Conservation (phyloP, 1,284 basidiomycete genomes). For the Ustilago tritici region DNA sequence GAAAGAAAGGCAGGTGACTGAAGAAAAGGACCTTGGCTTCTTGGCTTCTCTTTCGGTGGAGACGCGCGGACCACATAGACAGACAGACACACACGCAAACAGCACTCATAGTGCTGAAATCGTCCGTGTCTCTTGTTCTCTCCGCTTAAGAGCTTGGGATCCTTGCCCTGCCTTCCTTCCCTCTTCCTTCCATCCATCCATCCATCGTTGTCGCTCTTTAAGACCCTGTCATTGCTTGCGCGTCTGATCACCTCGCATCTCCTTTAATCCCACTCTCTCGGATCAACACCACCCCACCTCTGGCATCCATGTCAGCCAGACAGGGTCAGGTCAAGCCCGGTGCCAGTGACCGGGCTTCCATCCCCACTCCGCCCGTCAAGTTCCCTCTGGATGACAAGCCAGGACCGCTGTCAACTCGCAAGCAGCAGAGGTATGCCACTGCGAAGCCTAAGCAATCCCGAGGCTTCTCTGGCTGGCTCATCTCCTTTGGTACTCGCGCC, state of each 20-base stretch:
- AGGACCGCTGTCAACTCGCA: slow-evolving; percentile 13
- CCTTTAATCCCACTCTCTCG: not conserved
- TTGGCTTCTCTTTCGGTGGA: slow-evolving; percentile 2
- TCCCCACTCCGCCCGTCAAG: slow-evolving; percentile 42
- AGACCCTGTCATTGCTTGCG: not conserved
- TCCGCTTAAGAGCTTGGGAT: not conserved
- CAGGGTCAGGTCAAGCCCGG: slow-evolving; percentile 29
- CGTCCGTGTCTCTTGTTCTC: not conserved
- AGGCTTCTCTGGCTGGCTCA: slow-evolving; percentile 47
- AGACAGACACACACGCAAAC: not conserved
- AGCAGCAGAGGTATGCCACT: not conserved
- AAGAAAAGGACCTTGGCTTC: not conserved
- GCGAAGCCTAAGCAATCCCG: slow-evolving; percentile 14
- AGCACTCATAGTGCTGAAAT: not conserved
- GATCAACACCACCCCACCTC: not conserved
- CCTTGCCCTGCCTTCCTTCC: slow-evolving; percentile 7
- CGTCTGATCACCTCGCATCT: slow-evolving; percentile 19
- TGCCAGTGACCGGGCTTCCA: slow-evolving; percentile 36
- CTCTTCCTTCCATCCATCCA: not conserved
- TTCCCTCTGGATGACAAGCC: slow-evolving; percentile 32
- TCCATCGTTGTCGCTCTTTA: not conserved
- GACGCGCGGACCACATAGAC: slow-evolving; percentile 15
- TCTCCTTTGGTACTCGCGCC: slow-evolving; percentile 42
- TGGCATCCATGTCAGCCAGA: slow-evolving; percentile 10
- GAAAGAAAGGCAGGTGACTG: slow-evolving; percentile 5